Evolutionary conservation across 345 rosid species (phyloP).

Genomic region (Aurinia saxatilis): DNA sequence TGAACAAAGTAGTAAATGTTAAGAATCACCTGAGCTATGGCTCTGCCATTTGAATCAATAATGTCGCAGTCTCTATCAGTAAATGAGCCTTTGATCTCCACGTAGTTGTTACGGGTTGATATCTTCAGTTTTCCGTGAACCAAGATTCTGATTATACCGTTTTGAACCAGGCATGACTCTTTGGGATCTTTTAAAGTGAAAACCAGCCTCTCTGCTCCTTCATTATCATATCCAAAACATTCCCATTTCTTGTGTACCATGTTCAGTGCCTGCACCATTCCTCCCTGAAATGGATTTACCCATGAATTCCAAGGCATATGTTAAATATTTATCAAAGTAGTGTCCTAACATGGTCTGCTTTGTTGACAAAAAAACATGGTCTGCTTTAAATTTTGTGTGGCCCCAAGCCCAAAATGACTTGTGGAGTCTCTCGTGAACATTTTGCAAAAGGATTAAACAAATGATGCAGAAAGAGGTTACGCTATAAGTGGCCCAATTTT

Average conservation of each 20-base stretch:
- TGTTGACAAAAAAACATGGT: no score
- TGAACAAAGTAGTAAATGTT: neutral
- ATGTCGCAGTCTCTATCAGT: slow-evolving; percentile 48
- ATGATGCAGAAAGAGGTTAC: no score
- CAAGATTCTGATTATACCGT: slow-evolving; percentile 36
- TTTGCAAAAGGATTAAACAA: no score
- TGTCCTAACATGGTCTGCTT: no score
- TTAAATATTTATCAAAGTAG: no score
- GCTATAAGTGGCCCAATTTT: no score
- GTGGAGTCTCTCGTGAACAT: no score
- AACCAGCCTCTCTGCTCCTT: slow-evolving; percentile 47
- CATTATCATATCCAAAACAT: slow-evolving; percentile 50
- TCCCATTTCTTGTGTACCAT: slow-evolving; percentile 65
- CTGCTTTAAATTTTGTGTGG: no score
- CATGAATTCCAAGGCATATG: neutral
- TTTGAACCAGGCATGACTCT: slow-evolving; percentile 34
- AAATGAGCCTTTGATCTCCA: slow-evolving; percentile 55
- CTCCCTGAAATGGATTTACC: slow-evolving; percentile 33
- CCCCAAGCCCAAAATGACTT: no score
- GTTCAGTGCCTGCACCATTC: slow-evolving; percentile 63
- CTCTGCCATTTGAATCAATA: slow-evolving; percentile 42
- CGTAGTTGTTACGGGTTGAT: slow-evolving; percentile 33
- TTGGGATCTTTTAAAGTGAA: slow-evolving; percentile 62
- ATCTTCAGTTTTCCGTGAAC: slow-evolving; percentile 27
- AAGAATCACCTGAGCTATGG: slow-evolving; percentile 47